phyloP scores from a whole-genome alignment of 768 basidiomycete species.

The Daedaleopsis sinensis region DNA sequence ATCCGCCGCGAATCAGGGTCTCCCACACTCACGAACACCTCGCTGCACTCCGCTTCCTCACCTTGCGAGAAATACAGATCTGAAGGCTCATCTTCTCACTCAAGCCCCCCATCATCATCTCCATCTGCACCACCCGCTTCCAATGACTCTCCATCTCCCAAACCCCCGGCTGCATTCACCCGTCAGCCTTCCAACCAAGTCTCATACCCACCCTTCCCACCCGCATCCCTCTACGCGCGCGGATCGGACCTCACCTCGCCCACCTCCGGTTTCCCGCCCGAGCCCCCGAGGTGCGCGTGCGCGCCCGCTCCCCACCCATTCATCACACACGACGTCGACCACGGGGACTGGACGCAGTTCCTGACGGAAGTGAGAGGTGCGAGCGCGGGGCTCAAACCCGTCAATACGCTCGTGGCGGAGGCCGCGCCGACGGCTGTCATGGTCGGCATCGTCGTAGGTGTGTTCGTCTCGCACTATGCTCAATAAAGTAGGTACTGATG shows the following conservation, averaged over 20 bases:
- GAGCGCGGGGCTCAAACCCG: slow-evolving; percentile 1
- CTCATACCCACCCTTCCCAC: slow-evolving; percentile 8
- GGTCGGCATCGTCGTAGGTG: slow-evolving; percentile 15
- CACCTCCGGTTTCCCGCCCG: slow-evolving; percentile 28
- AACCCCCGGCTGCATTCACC: slow-evolving; percentile 4
- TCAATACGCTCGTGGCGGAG: slow-evolving; percentile 12
- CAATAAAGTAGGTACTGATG: not conserved
- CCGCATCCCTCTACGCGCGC: slow-evolving; percentile 5
- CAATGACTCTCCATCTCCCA: not conserved
- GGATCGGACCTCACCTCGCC: slow-evolving; percentile 3
- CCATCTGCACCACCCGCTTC: no score
- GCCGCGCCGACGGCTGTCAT: slow-evolving; percentile 16
- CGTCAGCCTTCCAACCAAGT: not conserved
- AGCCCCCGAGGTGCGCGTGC: slow-evolving; percentile 35
- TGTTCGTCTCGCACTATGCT: not conserved
- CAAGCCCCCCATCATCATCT: no score
- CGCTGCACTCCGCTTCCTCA: no score
- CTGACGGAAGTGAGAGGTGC: slow-evolving; percentile 7
- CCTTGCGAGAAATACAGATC: no score
- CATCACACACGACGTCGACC: slow-evolving; percentile 45
- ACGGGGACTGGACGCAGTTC: slow-evolving; percentile 46
- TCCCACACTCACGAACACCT: no score
- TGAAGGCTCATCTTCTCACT: no score
- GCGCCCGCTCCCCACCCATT: slow-evolving; percentile 48
- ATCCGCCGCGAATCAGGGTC: no score